Evolutionary conservation across 352 stramenopile species (phyloP).

Genomic region (Aphanomyces euteiches): DNA sequence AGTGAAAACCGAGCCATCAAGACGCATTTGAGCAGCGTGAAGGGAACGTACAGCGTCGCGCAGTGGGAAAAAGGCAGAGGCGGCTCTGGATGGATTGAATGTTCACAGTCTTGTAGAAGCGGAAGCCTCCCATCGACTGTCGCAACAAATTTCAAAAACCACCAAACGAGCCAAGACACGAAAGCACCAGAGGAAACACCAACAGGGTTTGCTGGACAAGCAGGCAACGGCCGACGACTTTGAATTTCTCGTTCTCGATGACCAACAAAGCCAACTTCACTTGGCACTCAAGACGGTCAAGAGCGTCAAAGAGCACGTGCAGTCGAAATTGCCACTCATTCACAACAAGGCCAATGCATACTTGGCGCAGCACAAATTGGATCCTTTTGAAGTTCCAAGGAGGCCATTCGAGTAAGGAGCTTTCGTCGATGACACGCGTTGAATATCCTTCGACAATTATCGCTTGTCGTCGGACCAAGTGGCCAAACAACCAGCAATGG

Average conservation of each 20-base stretch:
- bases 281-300: neutral
- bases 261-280: neutral
- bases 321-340: neutral
- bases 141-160: conserved; percentile 18
- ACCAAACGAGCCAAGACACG: conserved; percentile 7
- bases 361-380: conserved; percentile 2
- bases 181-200: neutral
- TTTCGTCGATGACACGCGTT: no score
- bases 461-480: no score
- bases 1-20: conserved; percentile 16
- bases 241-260: neutral
- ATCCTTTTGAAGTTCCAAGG: neutral
- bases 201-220: neutral
- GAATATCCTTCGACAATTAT: no score
- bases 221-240: neutral
- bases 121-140: neutral
- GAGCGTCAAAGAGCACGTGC: neutral
- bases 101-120: neutral
- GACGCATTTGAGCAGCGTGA: conserved; percentile 7
- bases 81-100: neutral
- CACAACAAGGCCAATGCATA: neutral
- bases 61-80: conserved; percentile 13
- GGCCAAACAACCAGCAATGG: no score
- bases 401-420: neutral
- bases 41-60: conserved; percentile 22